Evolutionary conservation across 2,329 filamentous ascomycete species (phyloP), one percentile per base, ranked within the genome.

Genomic region (Sarocladium kiliense): DNA sequence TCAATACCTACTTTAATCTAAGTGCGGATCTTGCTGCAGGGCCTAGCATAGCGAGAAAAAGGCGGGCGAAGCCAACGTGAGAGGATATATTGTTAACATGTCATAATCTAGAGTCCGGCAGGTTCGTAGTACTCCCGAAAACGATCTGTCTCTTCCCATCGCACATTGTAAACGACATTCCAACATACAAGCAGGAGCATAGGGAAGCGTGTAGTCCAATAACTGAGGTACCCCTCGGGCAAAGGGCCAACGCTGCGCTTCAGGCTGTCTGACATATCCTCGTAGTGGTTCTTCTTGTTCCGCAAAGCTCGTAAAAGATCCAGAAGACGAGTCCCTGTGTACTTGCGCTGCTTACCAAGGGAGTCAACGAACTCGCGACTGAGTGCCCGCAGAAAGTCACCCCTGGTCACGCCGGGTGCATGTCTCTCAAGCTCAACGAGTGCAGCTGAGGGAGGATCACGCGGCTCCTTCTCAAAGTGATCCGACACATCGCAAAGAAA

Each of bases 401-500:
- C 81, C 16, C 80, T 79, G 25, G 82, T 82, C 19, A 84, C 77
- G 6, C 75, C 66, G 0, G 72, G 64, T 0, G 81, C 82, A 58
- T 77, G 76, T 1, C 63, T 63, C 66, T 86, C 84, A 3, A 87
- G 78, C 58, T 81, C 78, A 5, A 73, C 64, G 0, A 97, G 78
- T 1, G 86, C 79, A 0, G 74, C 67, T 0, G 89, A 92, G 0
- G 89, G 89, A 0, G 91, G 90, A 49, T 96, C 91, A 26, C 91
- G 85, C 0, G 86, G 84, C 67, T 97, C 93, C 61, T 94, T 90
- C 69, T 99, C 94, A 66, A 96, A 97, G 67, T 96, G 90, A 68
- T 99, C 94, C 0, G 91, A 97, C 9, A 96, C 91, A 60, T 97
- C 92, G 65, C 92, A 96, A n/a, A 99, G 78, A 71, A 99, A 99